These are phyloP conservation scores for Ascochyta viciae-villosae DNA, from an alignment of 2,329 filamentous ascomycete genomes.

Conservation along the genomic window DNA sequence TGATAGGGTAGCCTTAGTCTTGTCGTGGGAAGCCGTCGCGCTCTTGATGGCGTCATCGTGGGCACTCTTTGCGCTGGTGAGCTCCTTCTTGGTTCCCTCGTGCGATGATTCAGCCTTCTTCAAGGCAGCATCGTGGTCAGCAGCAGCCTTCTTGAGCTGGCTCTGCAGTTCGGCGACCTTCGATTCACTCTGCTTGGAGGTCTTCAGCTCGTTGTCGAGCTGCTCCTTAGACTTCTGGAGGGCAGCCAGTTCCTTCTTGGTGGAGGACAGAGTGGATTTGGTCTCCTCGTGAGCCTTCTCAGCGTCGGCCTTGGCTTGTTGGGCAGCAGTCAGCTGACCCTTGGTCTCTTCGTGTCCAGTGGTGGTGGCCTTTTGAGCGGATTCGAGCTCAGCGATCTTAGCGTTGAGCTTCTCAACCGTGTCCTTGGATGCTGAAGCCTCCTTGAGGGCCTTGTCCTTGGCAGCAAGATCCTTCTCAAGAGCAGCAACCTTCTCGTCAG, in stretches of 20 bases:
- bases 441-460: slow-evolving; percentile 27
- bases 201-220: slow-evolving; percentile 28
- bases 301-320: slow-evolving; percentile 26
- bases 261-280: slow-evolving; percentile 19
- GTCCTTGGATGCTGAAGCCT: slow-evolving; percentile 9
- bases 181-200: slow-evolving; percentile 25
- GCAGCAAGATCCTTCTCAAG: slow-evolving; percentile 36
- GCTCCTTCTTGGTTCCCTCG: slow-evolving; percentile 22
- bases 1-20: slow-evolving; percentile 9
- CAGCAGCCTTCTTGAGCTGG: slow-evolving; percentile 32
- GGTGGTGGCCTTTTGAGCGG: slow-evolving; percentile 9
- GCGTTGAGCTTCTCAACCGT: slow-evolving; percentile 16
- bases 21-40: slow-evolving; percentile 21
- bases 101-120: slow-evolving; percentile 25
- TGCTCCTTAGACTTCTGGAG: slow-evolving; percentile 26
- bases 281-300: slow-evolving; percentile 30
- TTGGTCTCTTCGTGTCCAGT: slow-evolving; percentile 25
- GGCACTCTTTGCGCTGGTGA: slow-evolving; percentile 11
- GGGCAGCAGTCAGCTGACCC: slow-evolving; percentile 20
- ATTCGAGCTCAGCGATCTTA: slow-evolving; percentile 24
- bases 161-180: slow-evolving; percentile 30
- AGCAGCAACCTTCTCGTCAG: slow-evolving; percentile 34
- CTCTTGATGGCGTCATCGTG: slow-evolving; percentile 17
- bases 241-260: slow-evolving; percentile 20
- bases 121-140: slow-evolving; percentile 27